A percentile compares a stretch with the other conserved stretches of the same genome.
Evolutionary conservation across 768 basidiomycete species (phyloP).

Genomic region (Fomitopsis pulvina): DNA sequence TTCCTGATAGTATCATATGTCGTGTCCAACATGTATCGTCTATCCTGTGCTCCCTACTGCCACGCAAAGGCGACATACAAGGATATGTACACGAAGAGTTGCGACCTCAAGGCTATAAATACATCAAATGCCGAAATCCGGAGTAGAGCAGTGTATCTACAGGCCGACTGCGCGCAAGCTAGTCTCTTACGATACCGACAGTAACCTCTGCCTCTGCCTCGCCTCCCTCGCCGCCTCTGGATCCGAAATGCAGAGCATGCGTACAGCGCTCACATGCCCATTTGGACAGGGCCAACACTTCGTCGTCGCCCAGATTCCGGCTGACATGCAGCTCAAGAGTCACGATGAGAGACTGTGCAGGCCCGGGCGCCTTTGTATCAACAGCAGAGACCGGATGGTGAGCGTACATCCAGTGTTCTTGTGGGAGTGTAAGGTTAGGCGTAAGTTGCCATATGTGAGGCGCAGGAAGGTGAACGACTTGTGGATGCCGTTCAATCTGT

Average conservation of each 20-base stretch:
- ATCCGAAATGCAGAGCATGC: constrained; percentile 36
- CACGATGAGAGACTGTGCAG: constrained; percentile 50
- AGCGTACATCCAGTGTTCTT: constrained; percentile 2
- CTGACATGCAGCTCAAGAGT: constrained; percentile 77
- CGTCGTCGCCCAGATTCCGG: constrained; percentile 58
- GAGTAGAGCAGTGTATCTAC: not conserved
- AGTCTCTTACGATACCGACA: constrained; percentile 65
- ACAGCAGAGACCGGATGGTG: constrained; percentile 5
- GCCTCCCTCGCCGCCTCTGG: constrained; percentile 21
- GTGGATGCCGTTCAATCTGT: constrained; percentile 79
- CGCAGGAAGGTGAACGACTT: constrained; percentile 75
- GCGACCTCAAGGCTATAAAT: constrained; percentile 8
- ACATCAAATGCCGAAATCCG: constrained; percentile 1
- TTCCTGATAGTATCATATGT: not conserved
- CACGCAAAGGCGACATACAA: not conserved
- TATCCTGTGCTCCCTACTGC: not conserved
- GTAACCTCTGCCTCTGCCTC: constrained; percentile 52
- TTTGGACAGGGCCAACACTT: constrained; percentile 62
- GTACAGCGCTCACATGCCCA: constrained; percentile 72
- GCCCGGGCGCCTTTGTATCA: constrained; percentile 15
- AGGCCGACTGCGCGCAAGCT: not conserved
- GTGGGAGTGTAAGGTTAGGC: constrained; percentile 19
- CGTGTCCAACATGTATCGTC: not conserved
- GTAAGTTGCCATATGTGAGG: constrained; percentile 88
- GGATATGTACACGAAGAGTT: not conserved